Evolutionary conservation across 352 stramenopile genomes (phyloP), one percentile per base, ranked within the genome.

Genomic region (Phytopythium kandeliae): DNA sequence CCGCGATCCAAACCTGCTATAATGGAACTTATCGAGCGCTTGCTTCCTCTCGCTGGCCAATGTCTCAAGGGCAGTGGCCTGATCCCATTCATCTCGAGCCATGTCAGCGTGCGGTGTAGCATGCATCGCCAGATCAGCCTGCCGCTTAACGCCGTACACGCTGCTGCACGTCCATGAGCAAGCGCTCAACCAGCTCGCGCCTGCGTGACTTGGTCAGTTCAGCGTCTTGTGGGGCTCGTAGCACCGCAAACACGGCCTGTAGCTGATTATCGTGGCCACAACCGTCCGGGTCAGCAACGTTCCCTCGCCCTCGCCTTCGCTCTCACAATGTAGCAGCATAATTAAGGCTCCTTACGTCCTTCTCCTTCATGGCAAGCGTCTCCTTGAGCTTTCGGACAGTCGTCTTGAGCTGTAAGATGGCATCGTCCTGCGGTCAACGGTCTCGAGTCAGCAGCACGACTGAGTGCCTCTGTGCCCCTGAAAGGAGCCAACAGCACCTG

Each of bases 181-280:
- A 61, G 15, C 74, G 70, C 21, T 83, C 78, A 34, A 86, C 65
- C 21, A 89, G 62, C 56, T 84, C 68, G 21, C 72, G 57, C 43
- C 69, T 79, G 22, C 71, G 65, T 33, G 74, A 85, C 63, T 84
- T 84, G 11, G 74, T 83, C 30, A 80, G 63, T 40, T 89, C 74
- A 5, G 65, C 73, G 22, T 85, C 74, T 63, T 84, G 78, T 16
- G 74, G 72, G 0, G 74, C 73, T 10, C 78, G 60, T 1, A 89
- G 30, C 9, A 89, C 64, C 0, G 60, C 71, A 56, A 89, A 86
- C 17, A 77, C 57, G 48, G 64, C 65, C 54, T 86, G 74, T 4
- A 89, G 40, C 78, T 89, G 28, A 12, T 37, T 12, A 22, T 13
- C 4, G 16, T 0, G 4, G 1, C 4, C 21, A 22, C 17, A 40